Evolutionary conservation across 75 land plant species (phyloP).

Genomic region (Sequoia sempervirens): DNA sequence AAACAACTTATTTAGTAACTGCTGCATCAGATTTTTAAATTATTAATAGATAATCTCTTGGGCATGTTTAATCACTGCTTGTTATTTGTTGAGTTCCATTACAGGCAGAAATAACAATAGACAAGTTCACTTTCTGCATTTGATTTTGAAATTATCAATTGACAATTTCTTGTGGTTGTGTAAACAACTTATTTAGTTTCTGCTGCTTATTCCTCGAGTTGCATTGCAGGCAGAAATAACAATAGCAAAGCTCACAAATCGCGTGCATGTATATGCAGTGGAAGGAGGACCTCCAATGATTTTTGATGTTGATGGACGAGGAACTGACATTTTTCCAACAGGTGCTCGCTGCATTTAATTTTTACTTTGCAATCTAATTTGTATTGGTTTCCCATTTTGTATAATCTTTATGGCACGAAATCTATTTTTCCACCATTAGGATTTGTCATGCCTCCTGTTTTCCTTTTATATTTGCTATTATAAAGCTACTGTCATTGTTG

Average conservation of each 20-base stretch:
- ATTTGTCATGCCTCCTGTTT: background rate
- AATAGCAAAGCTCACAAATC: constrained; percentile 61
- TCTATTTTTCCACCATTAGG: background rate
- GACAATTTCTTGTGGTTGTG: background rate
- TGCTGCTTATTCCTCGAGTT: constrained; percentile 3
- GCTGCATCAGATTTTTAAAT: background rate
- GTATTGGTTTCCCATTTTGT: background rate
- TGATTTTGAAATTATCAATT: background rate
- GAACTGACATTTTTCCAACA: constrained; percentile 76
- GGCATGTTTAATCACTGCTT: background rate
- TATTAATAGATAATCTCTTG: background rate
- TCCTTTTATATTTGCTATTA: background rate
- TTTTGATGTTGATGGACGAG: constrained; percentile 85
- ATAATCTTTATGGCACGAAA: background rate
- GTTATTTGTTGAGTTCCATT: constrained; percentile 1
- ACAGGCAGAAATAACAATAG: constrained; percentile 57
- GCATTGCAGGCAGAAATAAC: constrained; percentile 55
- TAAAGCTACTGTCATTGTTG: background rate
- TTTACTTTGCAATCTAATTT: background rate
- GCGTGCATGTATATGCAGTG: constrained; percentile 58
- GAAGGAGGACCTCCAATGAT: constrained; percentile 79
- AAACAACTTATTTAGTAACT: background rate
- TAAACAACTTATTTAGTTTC: background rate
- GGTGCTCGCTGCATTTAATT: constrained; percentile 26
- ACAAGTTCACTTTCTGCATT: constrained; percentile 29